A percentile compares a stretch with the other conserved stretches of the same genome.
Evolutionary conservation across 1,139 yeast species (phyloP).

Genomic region (Zygosaccharomyces pseudobailii): DNA sequence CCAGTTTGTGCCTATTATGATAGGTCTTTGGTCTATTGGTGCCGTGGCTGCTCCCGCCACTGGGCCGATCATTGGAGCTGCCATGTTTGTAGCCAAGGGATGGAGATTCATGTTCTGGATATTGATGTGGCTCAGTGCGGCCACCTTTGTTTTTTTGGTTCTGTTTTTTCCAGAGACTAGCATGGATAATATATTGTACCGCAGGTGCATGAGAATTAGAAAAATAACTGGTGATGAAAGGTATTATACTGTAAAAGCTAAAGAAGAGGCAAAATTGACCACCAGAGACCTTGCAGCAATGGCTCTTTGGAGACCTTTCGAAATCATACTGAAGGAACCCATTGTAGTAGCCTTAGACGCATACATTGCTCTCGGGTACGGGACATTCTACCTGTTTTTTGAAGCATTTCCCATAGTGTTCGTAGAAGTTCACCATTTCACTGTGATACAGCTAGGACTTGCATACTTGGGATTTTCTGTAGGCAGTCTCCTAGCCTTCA

Average conservation of each 20-base stretch:
- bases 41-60: constrained; percentile 56
- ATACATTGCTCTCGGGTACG: constrained; percentile 51
- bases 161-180: constrained; percentile 49
- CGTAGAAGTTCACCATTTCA: constrained; percentile 41
- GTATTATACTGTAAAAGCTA: constrained; percentile 34
- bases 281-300: constrained; percentile 35
- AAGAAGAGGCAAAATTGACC: constrained; percentile 33
- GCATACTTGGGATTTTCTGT: constrained; percentile 42
- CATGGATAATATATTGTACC: constrained; percentile 40
- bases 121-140: constrained; percentile 37
- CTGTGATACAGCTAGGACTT: constrained; percentile 44
- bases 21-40: constrained; percentile 46
- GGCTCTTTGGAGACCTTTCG: constrained; percentile 45
- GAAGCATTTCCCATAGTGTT: constrained; percentile 58
- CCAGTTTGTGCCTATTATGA: constrained; percentile 40
- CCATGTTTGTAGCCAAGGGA: constrained; percentile 39
- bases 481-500: constrained; percentile 37
- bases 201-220: constrained; percentile 44
- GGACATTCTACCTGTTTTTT: constrained; percentile 51
- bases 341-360: constrained; percentile 44
- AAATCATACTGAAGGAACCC: constrained; percentile 42
- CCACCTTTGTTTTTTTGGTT: constrained; percentile 34
- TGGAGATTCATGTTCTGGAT: constrained; percentile 47
- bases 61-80: constrained; percentile 58
- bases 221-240: constrained; percentile 40